Conservation (phyloP, 352 stramenopile genomes). For the Aphanomyces invadans region DNA sequence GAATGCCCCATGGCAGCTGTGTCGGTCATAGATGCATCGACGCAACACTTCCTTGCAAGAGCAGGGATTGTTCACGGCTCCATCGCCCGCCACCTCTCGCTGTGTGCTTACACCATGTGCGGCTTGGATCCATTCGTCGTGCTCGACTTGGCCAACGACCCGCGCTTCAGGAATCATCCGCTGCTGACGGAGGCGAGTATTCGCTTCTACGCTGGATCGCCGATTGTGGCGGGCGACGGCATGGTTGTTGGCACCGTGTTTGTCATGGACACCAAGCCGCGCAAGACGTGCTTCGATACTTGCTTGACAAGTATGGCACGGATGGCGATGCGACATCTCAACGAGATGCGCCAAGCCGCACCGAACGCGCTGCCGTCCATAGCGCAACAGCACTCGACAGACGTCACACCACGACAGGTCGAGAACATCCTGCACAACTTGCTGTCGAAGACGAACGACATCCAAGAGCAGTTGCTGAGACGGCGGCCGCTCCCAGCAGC, state of each 20-base stretch:
- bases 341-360: neutral
- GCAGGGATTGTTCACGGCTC: constrained; percentile 21
- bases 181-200: constrained; percentile 85
- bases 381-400: neutral
- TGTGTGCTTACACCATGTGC: constrained; percentile 50
- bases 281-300: constrained; percentile 1
- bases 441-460: constrained; percentile 9
- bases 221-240: constrained; percentile 44
- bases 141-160: constrained; percentile 73
- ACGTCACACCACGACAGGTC: neutral
- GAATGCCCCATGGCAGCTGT: constrained; percentile 18
- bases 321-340: constrained; percentile 1
- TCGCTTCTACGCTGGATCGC: constrained; percentile 86
- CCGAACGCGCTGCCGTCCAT: neutral
- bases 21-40: constrained; percentile 11
- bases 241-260: constrained; percentile 75
- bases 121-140: constrained; percentile 56
- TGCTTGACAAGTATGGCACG: constrained; percentile 14
- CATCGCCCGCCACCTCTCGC: constrained; percentile 51
- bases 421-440: constrained; percentile 6
- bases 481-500: neutral
- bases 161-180: constrained; percentile 75
- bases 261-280: constrained; percentile 56
- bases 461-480: neutral
- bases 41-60: neutral